phyloP scores from a whole-genome alignment of 495 filamentous ascomycete genomes.

The Penicillium maclennaniae region DNA sequence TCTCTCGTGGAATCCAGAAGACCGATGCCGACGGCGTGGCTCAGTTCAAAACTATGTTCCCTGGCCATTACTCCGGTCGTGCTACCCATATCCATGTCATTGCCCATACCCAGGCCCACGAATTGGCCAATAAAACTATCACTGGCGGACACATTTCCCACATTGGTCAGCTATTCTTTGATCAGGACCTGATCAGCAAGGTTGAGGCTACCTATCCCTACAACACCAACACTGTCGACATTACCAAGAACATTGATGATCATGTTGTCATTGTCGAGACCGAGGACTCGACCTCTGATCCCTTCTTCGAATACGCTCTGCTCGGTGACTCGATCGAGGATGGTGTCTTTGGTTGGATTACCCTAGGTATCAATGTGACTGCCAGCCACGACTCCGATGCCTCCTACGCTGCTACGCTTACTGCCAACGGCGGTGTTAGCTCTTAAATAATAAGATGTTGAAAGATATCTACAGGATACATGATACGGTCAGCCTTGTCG shows the following conservation, averaged over 20 bases:
- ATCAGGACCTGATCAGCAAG: conserved; percentile 42
- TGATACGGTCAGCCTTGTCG: too few species aligned
- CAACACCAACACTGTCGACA: conserved; percentile 44
- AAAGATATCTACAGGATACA: too few species aligned
- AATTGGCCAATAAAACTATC: conserved; percentile 46
- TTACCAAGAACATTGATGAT: conserved; percentile 50
- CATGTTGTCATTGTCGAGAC: conserved; percentile 41
- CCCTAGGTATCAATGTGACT: conserved; percentile 50
- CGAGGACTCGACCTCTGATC: conserved; percentile 43
- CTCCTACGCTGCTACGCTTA: conserved; percentile 7
- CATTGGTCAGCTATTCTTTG: conserved; percentile 60
- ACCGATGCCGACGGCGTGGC: conserved; percentile 48
- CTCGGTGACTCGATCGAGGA: conserved; percentile 52
- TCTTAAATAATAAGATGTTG: conserved; percentile 6
- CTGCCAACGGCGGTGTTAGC: conserved; percentile 9
- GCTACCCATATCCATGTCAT: conserved; percentile 47
- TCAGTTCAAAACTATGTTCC: conserved; percentile 48
- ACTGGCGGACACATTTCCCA: conserved; percentile 48
- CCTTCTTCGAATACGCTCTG: conserved; percentile 52
- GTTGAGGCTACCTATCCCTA: conserved; percentile 52
- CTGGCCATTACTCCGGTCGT: conserved; percentile 51
- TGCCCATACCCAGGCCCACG: conserved; percentile 41
- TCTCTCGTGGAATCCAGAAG: conserved; percentile 48
- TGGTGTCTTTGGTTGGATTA: conserved; percentile 55
- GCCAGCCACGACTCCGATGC: conserved; percentile 18